Evolutionary conservation across 495 filamentous ascomycete genomes (phyloP).

Genomic region (Geopyxis carbonaria): DNA sequence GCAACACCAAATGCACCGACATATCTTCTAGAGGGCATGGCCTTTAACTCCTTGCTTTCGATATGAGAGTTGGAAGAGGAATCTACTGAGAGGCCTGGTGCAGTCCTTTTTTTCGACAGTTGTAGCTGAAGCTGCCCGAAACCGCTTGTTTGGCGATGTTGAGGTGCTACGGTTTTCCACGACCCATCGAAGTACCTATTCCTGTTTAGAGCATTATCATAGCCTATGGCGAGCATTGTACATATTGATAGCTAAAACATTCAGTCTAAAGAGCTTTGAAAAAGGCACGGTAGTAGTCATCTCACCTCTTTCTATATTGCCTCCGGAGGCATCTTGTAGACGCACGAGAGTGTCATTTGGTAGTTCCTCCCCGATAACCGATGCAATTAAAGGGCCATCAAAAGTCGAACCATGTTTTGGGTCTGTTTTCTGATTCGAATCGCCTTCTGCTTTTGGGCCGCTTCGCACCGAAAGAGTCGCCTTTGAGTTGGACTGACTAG

Average conservation of each 20-base stretch:
- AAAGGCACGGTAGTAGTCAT: background rate
- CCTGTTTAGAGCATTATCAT: no score
- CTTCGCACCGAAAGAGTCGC: no score
- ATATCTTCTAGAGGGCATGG: slow-evolving; percentile 51
- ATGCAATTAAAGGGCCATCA: background rate
- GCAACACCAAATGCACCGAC: slow-evolving; percentile 82
- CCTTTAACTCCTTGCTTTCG: slow-evolving; percentile 9
- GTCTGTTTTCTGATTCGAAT: no score
- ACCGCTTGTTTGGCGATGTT: background rate
- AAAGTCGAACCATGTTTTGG: no score
- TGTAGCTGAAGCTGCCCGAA: slow-evolving; percentile 2
- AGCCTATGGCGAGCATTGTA: no score
- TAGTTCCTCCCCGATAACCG: slow-evolving; percentile 23
- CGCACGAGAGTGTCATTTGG: slow-evolving; percentile 15
- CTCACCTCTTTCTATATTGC: slow-evolving; percentile 31
- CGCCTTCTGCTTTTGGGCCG: no score
- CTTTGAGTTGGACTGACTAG: no score
- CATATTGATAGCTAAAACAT: slow-evolving; percentile 31
- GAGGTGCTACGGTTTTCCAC: slow-evolving; percentile 50
- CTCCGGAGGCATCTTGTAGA: slow-evolving; percentile 26
- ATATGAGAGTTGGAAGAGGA: slow-evolving; percentile 9
- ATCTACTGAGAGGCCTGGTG: slow-evolving; percentile 1
- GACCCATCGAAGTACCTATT: slow-evolving; percentile 90
- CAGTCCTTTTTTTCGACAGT: background rate
- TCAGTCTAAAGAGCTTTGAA: background rate